phyloP scores from a whole-genome alignment of 2,329 filamentous ascomycete genomes.

The Cercospora sp. region DNA sequence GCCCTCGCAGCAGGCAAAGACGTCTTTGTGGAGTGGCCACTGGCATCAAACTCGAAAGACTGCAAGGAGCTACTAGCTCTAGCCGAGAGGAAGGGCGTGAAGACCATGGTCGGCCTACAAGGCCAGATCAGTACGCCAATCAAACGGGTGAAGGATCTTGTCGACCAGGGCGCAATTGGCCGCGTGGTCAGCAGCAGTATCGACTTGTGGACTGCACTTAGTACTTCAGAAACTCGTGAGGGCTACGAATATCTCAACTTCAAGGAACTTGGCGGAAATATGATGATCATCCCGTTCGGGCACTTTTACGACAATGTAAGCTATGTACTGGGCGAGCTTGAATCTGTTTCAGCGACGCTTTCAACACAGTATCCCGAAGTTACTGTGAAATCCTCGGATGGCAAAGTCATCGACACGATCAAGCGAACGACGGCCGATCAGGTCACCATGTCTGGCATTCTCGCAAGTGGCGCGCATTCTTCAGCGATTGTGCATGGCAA shows the following conservation, averaged over 20 bases:
- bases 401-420: not conserved
- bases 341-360: not conserved
- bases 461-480: not conserved
- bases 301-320: not conserved
- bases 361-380: not conserved
- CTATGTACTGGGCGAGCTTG: not conserved
- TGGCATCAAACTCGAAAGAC: conserved; percentile 23
- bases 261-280: not conserved
- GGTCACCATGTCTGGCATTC: not conserved
- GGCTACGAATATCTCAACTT: not conserved
- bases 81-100: not conserved
- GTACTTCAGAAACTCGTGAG: not conserved
- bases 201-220: not conserved
- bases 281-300: not conserved
- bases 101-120: not conserved
- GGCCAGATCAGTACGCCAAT: not conserved
- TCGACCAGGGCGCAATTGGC: not conserved
- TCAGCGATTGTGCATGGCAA: not conserved
- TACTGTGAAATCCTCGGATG: not conserved
- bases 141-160: not conserved
- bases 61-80: not conserved
- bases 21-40: conserved; percentile 46
- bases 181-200: not conserved
- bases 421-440: not conserved
- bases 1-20: conserved; percentile 47